These are phyloP conservation scores for Barbarea vulgaris DNA, from an alignment of 345 rosid genomes.

Conservation along the genomic window DNA sequence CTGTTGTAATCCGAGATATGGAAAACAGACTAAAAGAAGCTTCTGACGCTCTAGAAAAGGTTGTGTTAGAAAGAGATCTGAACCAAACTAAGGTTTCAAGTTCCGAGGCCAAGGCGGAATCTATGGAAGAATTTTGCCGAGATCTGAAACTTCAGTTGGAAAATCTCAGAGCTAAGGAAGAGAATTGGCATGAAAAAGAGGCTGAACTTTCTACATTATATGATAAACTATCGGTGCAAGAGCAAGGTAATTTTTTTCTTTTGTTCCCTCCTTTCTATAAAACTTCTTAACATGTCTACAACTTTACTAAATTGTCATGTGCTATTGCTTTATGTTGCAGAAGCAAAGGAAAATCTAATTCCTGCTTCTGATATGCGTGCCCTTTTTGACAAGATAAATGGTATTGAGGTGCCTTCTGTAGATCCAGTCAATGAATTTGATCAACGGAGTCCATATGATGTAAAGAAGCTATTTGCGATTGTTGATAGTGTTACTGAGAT, in stretches of 20 bases:
- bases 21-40: slow-evolving; percentile 54
- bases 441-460: slow-evolving; percentile 45
- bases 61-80: slow-evolving; percentile 54
- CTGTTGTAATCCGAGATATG: slow-evolving; percentile 56
- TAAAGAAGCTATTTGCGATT: slow-evolving; percentile 59
- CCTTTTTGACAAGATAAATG: slow-evolving; percentile 60
- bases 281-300: slow-evolving; percentile 21
- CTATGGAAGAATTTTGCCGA: slow-evolving; percentile 51
- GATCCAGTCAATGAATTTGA: slow-evolving; percentile 45
- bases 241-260: slow-evolving; percentile 50
- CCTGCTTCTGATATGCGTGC: slow-evolving; percentile 54
- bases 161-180: slow-evolving; percentile 51
- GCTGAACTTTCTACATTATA: slow-evolving; percentile 52
- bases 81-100: slow-evolving; percentile 51
- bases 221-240: slow-evolving; percentile 45
- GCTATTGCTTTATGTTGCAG: slow-evolving; percentile 44
- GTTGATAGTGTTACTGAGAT: slow-evolving; percentile 54
- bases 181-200: slow-evolving; percentile 67
- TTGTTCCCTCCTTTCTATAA: slow-evolving; percentile 13
- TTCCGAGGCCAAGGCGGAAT: slow-evolving; percentile 59
- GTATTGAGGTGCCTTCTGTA: slow-evolving; percentile 49
- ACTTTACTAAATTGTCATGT: slow-evolving; percentile 11
- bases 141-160: slow-evolving; percentile 53
- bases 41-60: slow-evolving; percentile 44
- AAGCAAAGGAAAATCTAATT: slow-evolving; percentile 53